Evolutionary conservation across 2,329 filamentous ascomycete genomes (phyloP).

Genomic region (Ascocoryne sarcoides): DNA sequence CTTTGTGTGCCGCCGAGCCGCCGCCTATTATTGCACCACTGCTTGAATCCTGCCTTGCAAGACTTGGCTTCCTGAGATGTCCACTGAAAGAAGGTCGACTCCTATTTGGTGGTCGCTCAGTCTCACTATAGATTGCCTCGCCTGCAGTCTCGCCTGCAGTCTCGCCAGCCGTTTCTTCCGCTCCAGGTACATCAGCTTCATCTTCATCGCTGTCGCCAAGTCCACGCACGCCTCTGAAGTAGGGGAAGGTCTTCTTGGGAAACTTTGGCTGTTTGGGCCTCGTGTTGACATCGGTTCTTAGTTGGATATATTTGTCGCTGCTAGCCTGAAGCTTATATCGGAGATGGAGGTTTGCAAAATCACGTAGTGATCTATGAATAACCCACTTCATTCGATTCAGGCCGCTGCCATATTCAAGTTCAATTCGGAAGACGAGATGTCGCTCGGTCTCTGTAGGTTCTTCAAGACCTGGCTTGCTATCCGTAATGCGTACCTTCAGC

Average conservation of each 20-base stretch:
- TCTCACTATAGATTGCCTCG: slow-evolving; percentile 64
- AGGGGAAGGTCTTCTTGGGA: slow-evolving; percentile 81
- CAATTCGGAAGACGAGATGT: slow-evolving; percentile 82
- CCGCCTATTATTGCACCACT: slow-evolving; percentile 34
- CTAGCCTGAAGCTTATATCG: slow-evolving; percentile 85
- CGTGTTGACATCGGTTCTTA: slow-evolving; percentile 54
- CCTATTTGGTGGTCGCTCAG: slow-evolving; percentile 45
- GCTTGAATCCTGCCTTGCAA: slow-evolving; percentile 12
- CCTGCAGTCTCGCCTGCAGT: too few species aligned
- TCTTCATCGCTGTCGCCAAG: slow-evolving; percentile 73
- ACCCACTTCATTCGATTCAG: slow-evolving; percentile 96
- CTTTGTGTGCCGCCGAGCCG: slow-evolving; percentile 29
- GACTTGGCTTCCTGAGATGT: slow-evolving; percentile 43
- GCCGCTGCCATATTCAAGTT: slow-evolving; percentile 92
- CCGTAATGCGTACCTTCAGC: slow-evolving; percentile 77
- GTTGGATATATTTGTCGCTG: slow-evolving; percentile 72
- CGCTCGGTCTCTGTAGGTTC: slow-evolving; percentile 42
- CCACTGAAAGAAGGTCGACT: slow-evolving; percentile 38
- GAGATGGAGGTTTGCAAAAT: slow-evolving; percentile 87
- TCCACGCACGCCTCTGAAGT: slow-evolving; percentile 71
- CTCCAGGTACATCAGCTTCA: slow-evolving; percentile 28
- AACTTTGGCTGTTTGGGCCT: slow-evolving; percentile 82
- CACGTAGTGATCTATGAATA: slow-evolving; percentile 74
- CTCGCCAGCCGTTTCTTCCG: slow-evolving; percentile 43
- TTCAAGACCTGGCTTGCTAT: slow-evolving; percentile 62